Base-by-base conservation (phyloP, 768 basidiomycete genomes). In the Naganishia vishniacii region DNA sequence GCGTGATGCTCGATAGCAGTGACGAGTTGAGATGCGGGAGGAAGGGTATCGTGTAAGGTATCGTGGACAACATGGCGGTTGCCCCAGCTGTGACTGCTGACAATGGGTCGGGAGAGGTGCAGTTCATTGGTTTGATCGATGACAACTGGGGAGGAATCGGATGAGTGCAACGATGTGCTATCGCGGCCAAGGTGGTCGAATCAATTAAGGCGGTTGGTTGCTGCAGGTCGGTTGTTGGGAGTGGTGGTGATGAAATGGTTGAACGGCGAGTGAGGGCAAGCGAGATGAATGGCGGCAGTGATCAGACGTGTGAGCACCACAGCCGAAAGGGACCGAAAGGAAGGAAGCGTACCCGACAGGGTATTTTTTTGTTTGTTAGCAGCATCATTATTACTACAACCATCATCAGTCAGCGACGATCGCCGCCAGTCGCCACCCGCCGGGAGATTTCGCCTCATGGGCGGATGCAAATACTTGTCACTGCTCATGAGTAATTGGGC, bases 1-100 rank as follows among this genome's bases (percentile, higher is more conserved):
- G 76, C 8, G 73, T 74, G 40, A 77, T 72, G 41, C 42, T 46
- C 7, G 63, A 34, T 25, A 74, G 56, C 29, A 75, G 64, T 18
- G 75, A 69, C 9, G 71, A 63, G 65, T 73, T 73, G 69, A 61
- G 58, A n/a, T 59, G 45, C 25, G 65, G 53, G 25, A 59, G 47
- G 37, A 37, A 26, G 31, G 63, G 53, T 40, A 56, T 37, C 3
- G 34, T 56, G 53, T 56, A 56, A 15, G 53, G 53, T 56, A 56
- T 56, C 23, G 53, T 40, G 15, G 53, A 56, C 37, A 56, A 37
- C 53, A 56, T 56, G n/a, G 6, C 26, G 53, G 12, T 20, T 2
- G 34, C 18, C 40, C 53, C 53, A 12, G 32, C 53, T 56, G 23
- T 37, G 26, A 26, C 53, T 37, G 53, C 53, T 12, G 53, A 4